Base-by-base conservation (phyloP, 345 rosid genomes). In the Abelmoschus esculentus region DNA sequence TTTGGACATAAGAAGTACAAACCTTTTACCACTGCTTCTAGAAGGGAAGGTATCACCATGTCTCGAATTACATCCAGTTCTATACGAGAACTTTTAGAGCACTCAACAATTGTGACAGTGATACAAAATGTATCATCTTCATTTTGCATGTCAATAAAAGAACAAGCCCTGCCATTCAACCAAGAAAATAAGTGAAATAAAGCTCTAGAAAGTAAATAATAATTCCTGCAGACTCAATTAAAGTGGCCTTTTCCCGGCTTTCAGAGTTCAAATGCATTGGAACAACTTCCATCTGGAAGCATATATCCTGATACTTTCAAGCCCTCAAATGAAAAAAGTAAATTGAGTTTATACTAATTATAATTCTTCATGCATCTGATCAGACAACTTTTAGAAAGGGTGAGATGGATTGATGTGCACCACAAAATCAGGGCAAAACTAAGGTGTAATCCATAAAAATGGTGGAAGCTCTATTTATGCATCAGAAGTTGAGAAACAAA, bases 11-110 rank as follows among this genome's bases (percentile, higher is more conserved):
- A 57, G n/a, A 57, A 57, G n/a, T 70, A 26, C 66, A 15, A 13
- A 70, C 73, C 73, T 58, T 70, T 70, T 58, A 70, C 54, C 18
- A 59, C 66, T 58, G 73, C n/a, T 58, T 59, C 66, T 14, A 70
- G 58, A 10, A 70, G 47, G 29, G 13, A 59, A 44, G 73, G 73
- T 28, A 70, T 44, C 44, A 70, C 26, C 2, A 11, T 46, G 56
- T 46, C 66, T 29, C 11, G 58, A 59, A 70, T 44, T 13, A 59
- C 28, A 46, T 46, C 73, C 73, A 70, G 8, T 28, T 70, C 44
- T 8, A 46, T 70, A 29, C 14, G 53, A 28, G 66, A 59, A 10
- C 17, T 58, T 70, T 29, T 70, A 54, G 72, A 8, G 53, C 15
- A 9, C 31, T 70, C 66, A 59, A 60, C 32, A 28, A 47, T 18